Evolutionary conservation across 371 early-diverging fungal species (phyloP).

Genomic region (Basidiobolus meristosporus): DNA sequence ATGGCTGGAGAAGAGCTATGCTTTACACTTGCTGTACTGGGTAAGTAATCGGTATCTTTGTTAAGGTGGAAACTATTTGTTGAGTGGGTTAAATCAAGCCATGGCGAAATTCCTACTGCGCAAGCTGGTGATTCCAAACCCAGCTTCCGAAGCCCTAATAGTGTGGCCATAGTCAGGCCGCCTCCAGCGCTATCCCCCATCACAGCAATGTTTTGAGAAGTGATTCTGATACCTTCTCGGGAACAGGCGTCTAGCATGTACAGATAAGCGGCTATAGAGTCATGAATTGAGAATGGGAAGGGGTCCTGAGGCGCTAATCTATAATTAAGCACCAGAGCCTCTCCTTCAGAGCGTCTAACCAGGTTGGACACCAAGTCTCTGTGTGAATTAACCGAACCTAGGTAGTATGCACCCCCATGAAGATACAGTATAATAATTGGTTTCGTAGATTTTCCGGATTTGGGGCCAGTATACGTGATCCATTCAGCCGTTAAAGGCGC

Average conservation of each 20-base stretch:
- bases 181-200: conserved; percentile 48
- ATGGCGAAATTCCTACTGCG: conserved; percentile 9
- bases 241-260: conserved; percentile 18
- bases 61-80: conserved; percentile 10
- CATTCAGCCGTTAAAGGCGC: too few relatives aligned
- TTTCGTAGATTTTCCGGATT: too few relatives aligned
- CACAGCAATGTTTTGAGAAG: conserved; percentile 15
- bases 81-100: conserved; percentile 15
- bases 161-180: conserved; percentile 15
- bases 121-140: conserved; percentile 10
- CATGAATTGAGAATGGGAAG: conserved; percentile 67
- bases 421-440: conserved; percentile 25
- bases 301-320: conserved; percentile 63
- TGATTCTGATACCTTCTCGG: background rate
- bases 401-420: conserved; percentile 45
- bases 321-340: conserved; percentile 18
- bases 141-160: conserved; percentile 15
- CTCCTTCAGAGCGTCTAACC: too few relatives aligned
- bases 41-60: conserved; percentile 10
- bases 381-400: conserved; percentile 35
- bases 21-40: too few relatives aligned
- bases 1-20: too few relatives aligned
- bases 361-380: too few relatives aligned
- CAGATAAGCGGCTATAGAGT: conserved; percentile 52
- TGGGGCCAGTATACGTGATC: too few relatives aligned